Base-by-base conservation (phyloP, 2,329 filamentous ascomycete genomes). In the Ascochyta pisi region DNA sequence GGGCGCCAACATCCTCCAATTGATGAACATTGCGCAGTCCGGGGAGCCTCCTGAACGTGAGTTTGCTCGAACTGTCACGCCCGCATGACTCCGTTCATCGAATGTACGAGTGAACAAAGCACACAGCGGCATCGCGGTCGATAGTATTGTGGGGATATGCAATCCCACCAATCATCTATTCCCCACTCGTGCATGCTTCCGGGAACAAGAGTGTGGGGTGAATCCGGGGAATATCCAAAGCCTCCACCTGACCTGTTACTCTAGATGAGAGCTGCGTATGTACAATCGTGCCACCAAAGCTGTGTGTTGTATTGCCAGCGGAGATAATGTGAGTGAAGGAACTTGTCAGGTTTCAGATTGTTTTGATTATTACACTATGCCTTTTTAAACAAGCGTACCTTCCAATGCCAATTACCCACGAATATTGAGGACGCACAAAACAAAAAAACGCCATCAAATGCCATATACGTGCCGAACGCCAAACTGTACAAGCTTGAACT, bases 111-210 rank as follows among this genome's bases (percentile, higher is more conserved):
- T 7, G 23, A 45, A 23, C 16, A 7, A 29, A 41, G 33, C 27
- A 22, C 37, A 23, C 44, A 39, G 31, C 44, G 16, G 15, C 13
- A 23, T 34, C 29, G 26, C 37, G 4, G 23, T 43, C 9, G 27
- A 23, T 37, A 15, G 27, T 34, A 26, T 19, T 40, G 49, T 49
- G 50, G 54, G 39, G 40, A 23, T n/a, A 24, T 34, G 8, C 7
- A n/a, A 33, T 57, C 41, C 54, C 54, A 50, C 54, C 54, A 57
- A 57, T 57, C 40, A 53, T 46, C 40, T 49, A 37, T 50, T 41
- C 34, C 24, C 49, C 43, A 22, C 43, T 9, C 38, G 9, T 24
- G 37, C 10, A 40, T 8, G 12, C 7, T 40, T 40, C 44, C 38
- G 27, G 22, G 31, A 44, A 39, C 35, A 34, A 42, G 27, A 33